Evolutionary conservation across 306 rosid genomes (phyloP), one percentile per base, ranked within the genome.

Genomic region (Begonia loranthoides): DNA sequence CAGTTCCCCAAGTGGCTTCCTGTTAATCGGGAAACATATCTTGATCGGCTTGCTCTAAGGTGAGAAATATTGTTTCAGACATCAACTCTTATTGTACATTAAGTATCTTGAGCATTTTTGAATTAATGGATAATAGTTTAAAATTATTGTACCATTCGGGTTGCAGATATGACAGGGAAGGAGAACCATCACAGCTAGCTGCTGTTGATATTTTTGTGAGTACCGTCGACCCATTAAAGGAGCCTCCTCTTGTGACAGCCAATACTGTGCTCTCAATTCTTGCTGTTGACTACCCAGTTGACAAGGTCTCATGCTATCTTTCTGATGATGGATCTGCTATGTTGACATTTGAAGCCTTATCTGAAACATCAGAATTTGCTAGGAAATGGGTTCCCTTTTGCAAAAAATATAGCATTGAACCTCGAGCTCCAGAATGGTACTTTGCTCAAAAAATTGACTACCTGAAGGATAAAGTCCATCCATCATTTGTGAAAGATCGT

Each of bases 251-350:
- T 60, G 95, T 90, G 57, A 90, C 97, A 58, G 95, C 97, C 52
- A 90, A 90, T 61, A 90, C 97, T 0, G 94, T 90, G 58, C 73
- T 90, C 17, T 90, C 97, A 41, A 90, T 90, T 69, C 97, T 90
- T 28, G 81, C 97, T 10, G 87, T 90, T 59, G 97, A 90, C 77
- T 90, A 90, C n/a, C n/a, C n/a, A n/a, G n/a, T n/a, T n/a, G n/a
- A n/a, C n/a, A n/a, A n/a, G n/a, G n/a, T n/a, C 51, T 90, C 97
- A 9, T 90, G 97, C 82, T 90, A 90, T 59, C 81, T 90, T 16
- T 90, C 97, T 74, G 97, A 90, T 52, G 97, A 90, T 60, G 97
- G 97, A 61, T 94, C 97, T 15, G 90, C 97, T 56, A 85, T 90
- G 97, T 71, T 90, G 73, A 76, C 97, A n/a, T 90, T 90, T 63